Conservation (phyloP, 345 rosid species). For the Linum trigynum region DNA sequence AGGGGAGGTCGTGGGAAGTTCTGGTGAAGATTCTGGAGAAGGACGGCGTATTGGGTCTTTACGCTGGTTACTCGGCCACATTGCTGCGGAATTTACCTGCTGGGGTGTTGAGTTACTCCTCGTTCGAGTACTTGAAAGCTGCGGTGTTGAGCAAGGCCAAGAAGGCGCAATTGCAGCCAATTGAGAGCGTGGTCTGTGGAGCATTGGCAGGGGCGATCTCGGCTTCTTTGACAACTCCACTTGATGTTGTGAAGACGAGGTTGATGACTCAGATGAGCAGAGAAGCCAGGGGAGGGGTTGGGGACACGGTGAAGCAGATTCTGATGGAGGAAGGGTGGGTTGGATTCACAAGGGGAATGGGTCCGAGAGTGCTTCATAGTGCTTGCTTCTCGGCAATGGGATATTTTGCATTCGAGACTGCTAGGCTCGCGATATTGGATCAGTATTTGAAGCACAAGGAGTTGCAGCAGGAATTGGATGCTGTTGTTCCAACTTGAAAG, state of each 20-base stretch:
- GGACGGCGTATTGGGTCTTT: conserved; percentile 80
- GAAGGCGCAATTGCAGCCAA: conserved; percentile 59
- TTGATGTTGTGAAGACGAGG: conserved; percentile 90
- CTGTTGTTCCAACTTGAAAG: conserved; percentile 17
- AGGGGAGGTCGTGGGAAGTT: conserved; percentile 75
- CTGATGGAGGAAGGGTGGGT: conserved; percentile 85
- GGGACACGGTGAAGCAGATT: conserved; percentile 57
- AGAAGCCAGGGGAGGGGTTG: conserved; percentile 31
- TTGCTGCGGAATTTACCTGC: conserved; percentile 82
- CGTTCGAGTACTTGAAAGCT: conserved; percentile 80
- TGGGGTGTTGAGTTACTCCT: conserved; percentile 83
- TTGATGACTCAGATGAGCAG: conserved; percentile 71
- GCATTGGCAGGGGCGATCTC: conserved; percentile 90
- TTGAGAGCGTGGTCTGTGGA: conserved; percentile 79
- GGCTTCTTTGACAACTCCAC: conserved; percentile 74
- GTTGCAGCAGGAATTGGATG: conserved; percentile 22
- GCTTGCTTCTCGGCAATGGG: conserved; percentile 89
- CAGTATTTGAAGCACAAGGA: conserved; percentile 60
- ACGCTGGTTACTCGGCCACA: conserved; percentile 86
- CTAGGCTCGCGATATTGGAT: conserved; percentile 62
- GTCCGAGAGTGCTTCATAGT: conserved; percentile 83
- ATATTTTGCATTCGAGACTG: conserved; percentile 92
- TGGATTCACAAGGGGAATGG: conserved; percentile 76
- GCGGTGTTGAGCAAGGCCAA: conserved; percentile 55
- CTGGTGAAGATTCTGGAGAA: conserved; percentile 63